Base-by-base conservation (phyloP, 768 basidiomycete species). In the Boletus sensibilis region DNA sequence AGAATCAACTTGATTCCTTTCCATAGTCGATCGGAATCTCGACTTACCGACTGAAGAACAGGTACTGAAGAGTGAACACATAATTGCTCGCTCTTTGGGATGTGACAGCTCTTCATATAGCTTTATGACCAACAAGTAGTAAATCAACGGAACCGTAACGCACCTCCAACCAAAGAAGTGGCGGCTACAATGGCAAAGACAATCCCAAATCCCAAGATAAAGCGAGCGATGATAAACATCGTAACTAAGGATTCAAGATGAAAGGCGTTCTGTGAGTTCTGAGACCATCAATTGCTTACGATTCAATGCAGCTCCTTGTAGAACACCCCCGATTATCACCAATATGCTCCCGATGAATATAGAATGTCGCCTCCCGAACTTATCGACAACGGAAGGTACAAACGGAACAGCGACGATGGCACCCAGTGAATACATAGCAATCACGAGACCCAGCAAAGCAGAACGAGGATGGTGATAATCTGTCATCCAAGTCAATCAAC, bases 351-450 rank as follows among this genome's bases (percentile, higher is more conserved):
- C 62, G 2, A 63, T 29, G 2, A 63, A 11, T 42, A 63, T 63
- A 4, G 60, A 16, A 11, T 40, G 44, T 45, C 60, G 50, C 20
- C 60, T 58, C 14, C 62, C 62, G 0, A 18, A 11, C 5, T 51
- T 56, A n/a, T 58, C 62, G 9, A 50, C 53, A 14, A 55, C 14
- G 4, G 18, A 47, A 0, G 60, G 41, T 2, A 48, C 56, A 29
- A 82, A 67, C 0, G 84, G 84, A 8, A 85, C 68, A 1, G 80
- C 78, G 13, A 73, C 58, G 25, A 86, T 76, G 1, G 81, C 80
- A 4, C 84, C 84, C 12, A 85, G 76, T 1, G 83, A 82, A 62
- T 85, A 86, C 62, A 82, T 77, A 0, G 84, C 75, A 6, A 79
- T 78, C 73, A 86, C 79, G 8, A 84, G 67, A n/a, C 83, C 84